Evolutionary conservation across 768 basidiomycete species (phyloP), one percentile per base, ranked within the genome.

Genomic region (Naematelia encephala): DNA sequence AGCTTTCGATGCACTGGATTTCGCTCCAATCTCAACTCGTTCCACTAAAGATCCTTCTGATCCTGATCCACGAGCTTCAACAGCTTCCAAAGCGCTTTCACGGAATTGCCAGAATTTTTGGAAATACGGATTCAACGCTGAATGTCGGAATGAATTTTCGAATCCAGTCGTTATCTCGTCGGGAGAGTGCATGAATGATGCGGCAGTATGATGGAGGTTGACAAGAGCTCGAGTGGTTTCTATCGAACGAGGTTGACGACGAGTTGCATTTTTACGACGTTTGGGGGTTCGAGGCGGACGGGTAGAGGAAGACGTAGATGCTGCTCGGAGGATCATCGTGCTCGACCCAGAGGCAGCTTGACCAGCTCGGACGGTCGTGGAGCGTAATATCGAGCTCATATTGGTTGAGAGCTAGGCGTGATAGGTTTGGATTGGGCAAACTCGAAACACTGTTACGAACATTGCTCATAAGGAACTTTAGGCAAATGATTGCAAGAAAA

Each of bases 201-300:
- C 55, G 3, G 75, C 62, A 25, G 63, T 53, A 57, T 76, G 75
- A 43, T 76, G 71, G 0, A 76, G 63, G 12, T 64, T 59, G 27
- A 76, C 66, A 42, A 76, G 67, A 5, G 55, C 63, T 16, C 72
- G 66, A 70, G 67, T 14, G 60, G 29, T 55, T 54, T 26, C 47
- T n/a, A 51, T 55, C 25, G 60, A 56, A 55, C 44, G n/a, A 39
- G 54, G 14, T 51, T 44, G 27, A 34, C 42, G 22, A 16, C 43
- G 48, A 48, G 46, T 39, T 28, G 51, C 26, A 19, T 19, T 42
- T 59, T 62, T 67, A 16, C 34, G 34, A 39, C 34, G 34, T 39
- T 39, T 39, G 34, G 34, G 34, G 8, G 34, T 39, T 16, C 8
- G 34, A 8, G 34, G 34, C 34, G 54, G 60, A 57, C 27, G 57